Evolutionary conservation across 495 filamentous ascomycete genomes (phyloP).

Genomic region (Massariosphaeria phaeospora): DNA sequence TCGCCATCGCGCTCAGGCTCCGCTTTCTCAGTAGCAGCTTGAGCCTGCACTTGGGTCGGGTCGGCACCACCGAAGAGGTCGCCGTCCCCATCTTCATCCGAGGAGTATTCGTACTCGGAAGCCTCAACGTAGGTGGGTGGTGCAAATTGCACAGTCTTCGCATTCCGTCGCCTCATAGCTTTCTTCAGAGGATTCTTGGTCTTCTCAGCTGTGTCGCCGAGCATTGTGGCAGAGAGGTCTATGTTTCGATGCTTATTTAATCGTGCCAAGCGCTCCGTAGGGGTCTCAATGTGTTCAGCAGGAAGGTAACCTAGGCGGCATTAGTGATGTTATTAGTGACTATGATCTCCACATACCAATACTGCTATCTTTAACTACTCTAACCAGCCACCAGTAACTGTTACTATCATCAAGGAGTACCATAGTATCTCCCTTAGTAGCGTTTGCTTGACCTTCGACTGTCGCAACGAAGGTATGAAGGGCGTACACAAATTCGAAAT

Average conservation of each 20-base stretch:
- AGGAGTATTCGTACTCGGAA: slow-evolving; percentile 82
- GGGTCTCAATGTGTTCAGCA: slow-evolving; percentile 97
- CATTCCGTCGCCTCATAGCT: slow-evolving; percentile 78
- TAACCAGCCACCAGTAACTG: slow-evolving; percentile 99
- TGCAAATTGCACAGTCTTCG: slow-evolving; percentile 84
- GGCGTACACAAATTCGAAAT: slow-evolving; percentile 99
- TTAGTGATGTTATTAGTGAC: background rate
- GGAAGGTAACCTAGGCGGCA: slow-evolving; percentile 75
- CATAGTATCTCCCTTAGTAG: slow-evolving; percentile 98
- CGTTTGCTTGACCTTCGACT: slow-evolving; percentile 97
- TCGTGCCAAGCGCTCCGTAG: slow-evolving; percentile 86
- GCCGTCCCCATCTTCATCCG: slow-evolving; percentile 68
- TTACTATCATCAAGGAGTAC: slow-evolving; percentile 99
- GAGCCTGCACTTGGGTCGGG: slow-evolving; percentile 41
- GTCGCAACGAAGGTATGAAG: slow-evolving; percentile 96
- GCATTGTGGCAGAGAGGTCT: slow-evolving; percentile 91
- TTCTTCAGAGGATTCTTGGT: slow-evolving; percentile 84
- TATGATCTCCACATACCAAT: slow-evolving; percentile 60
- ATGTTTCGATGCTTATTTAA: slow-evolving; percentile 98
- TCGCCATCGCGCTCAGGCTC: slow-evolving; percentile 32
- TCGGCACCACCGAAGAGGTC: slow-evolving; percentile 45
- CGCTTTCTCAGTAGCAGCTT: slow-evolving; percentile 24
- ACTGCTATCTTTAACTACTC: slow-evolving; percentile 93
- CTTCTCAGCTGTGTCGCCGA: slow-evolving; percentile 85
- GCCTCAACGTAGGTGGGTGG: slow-evolving; percentile 85